A percentile compares a stretch with the other conserved stretches of the same genome.
phyloP scores from a whole-genome alignment of 768 basidiomycete genomes.

The Exsudoporus frostii region DNA sequence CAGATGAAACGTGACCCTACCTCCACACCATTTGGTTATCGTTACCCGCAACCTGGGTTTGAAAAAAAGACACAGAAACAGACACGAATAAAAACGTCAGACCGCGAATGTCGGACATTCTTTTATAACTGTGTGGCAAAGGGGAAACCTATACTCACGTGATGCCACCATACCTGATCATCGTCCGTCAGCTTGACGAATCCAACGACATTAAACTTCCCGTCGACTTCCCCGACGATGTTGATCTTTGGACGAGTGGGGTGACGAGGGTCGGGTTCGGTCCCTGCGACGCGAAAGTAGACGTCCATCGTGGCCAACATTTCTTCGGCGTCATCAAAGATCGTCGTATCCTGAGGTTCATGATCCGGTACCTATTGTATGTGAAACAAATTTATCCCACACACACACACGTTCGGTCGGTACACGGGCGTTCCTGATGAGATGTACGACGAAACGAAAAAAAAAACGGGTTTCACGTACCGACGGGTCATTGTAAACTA shows the following conservation, averaged over 20 bases:
- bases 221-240: slow-evolving; percentile 51
- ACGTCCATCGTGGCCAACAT: slow-evolving; percentile 49
- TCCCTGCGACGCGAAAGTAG: slow-evolving; percentile 40
- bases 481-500: slow-evolving; percentile 49
- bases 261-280: slow-evolving; percentile 44
- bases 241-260: slow-evolving; percentile 52
- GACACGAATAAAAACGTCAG: slow-evolving; percentile 7
- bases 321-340: slow-evolving; percentile 54
- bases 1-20: slow-evolving; percentile 31
- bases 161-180: slow-evolving; percentile 58
- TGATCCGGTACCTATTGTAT: slow-evolving; percentile 31
- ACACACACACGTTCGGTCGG: too few relatives aligned
- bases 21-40: slow-evolving; percentile 54
- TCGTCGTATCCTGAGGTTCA: slow-evolving; percentile 37
- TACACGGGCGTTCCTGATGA: too few relatives aligned
- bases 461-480: slow-evolving; percentile 13
- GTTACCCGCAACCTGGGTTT: slow-evolving; percentile 53
- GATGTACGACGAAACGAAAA: too few relatives aligned
- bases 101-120: background rate
- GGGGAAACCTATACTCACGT: slow-evolving; percentile 44
- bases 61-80: background rate
- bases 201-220: slow-evolving; percentile 49
- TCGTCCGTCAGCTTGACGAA: slow-evolving; percentile 55
- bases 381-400: background rate
- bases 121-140: background rate